Conservation (phyloP, 2,329 filamentous ascomycete species). For the Sclerotiophoma versabilis region DNA sequence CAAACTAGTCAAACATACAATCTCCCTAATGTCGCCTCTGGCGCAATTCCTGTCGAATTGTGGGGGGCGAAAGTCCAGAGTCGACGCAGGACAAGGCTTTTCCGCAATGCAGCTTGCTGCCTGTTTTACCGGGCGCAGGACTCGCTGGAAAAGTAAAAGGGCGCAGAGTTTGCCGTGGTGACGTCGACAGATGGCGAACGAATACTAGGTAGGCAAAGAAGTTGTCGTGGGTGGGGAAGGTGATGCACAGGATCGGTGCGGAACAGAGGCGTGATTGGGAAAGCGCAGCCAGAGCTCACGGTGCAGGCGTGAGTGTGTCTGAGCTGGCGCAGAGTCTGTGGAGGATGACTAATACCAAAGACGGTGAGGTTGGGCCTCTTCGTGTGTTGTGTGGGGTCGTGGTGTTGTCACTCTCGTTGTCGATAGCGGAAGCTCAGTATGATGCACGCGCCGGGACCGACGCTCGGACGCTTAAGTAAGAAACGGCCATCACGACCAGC, state of each 20-base stretch:
- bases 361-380: conserved; percentile 13
- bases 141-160: not conserved
- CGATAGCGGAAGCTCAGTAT: conserved; percentile 17
- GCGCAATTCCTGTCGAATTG: not conserved
- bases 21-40: conserved; percentile 13
- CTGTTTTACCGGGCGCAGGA: not conserved
- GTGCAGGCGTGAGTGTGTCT: conserved; percentile 47
- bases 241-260: conserved; percentile 12
- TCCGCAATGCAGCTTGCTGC: not conserved
- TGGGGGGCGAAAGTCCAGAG: not conserved
- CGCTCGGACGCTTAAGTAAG: conserved; percentile 22
- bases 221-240: conserved; percentile 11
- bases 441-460: conserved; percentile 14
- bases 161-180: not conserved
- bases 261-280: conserved; percentile 2
- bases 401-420: conserved; percentile 23
- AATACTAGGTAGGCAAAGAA: not conserved
- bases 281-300: conserved; percentile 29
- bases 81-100: conserved; percentile 2
- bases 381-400: conserved; percentile 22
- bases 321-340: conserved; percentile 20
- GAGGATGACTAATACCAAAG: conserved; percentile 20
- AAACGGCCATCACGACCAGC: conserved; percentile 15
- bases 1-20: conserved; percentile 46
- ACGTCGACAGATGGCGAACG: not conserved